These are phyloP conservation scores for Epichloe typhina DNA, from an alignment of 2,329 filamentous ascomycete species.

Conservation along the genomic window DNA sequence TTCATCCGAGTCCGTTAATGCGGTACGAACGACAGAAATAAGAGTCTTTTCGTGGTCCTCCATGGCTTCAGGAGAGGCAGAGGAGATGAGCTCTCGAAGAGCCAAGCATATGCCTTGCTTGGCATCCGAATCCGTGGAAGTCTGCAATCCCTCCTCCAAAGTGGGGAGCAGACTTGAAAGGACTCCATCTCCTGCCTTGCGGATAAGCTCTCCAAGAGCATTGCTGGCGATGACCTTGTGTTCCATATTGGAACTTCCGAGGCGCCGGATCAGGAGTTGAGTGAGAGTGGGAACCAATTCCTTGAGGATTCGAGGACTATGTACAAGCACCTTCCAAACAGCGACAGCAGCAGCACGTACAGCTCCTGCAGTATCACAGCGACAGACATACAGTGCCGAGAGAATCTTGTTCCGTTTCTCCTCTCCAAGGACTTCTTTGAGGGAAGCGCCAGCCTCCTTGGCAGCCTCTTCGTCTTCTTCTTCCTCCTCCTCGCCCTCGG, in stretches of 20 bases:
- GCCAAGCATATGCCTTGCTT: conserved; percentile 97
- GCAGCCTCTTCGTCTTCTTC: conserved; percentile 54
- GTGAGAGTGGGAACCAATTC: conserved; percentile 91
- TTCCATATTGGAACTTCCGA: conserved; percentile 94
- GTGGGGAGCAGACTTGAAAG: conserved; percentile 79
- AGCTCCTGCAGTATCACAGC: conserved; percentile 86
- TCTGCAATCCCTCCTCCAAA: conserved; percentile 80
- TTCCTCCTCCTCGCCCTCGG: conserved; percentile 61
- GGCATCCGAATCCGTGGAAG: conserved; percentile 78
- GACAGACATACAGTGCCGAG: conserved; percentile 93
- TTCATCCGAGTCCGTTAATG: conserved; percentile 76
- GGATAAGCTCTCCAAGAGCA: conserved; percentile 87
- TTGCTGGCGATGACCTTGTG: conserved; percentile 98
- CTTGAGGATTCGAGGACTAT: conserved; percentile 82
- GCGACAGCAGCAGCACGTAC: conserved; percentile 81
- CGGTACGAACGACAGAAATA: conserved; percentile 85
- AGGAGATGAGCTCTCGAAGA: conserved; percentile 80
- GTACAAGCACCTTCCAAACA: conserved; percentile 95
- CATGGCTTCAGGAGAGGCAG: conserved; percentile 75
- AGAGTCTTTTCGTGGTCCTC: conserved; percentile 93
- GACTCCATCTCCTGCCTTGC: conserved; percentile 90
- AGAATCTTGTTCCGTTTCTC: conserved; percentile 95
- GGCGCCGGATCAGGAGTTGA: conserved; percentile 82
- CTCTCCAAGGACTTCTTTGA: conserved; percentile 86
- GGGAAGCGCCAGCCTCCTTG: conserved; percentile 80